Conservation (phyloP, 2,329 filamentous ascomycete species). For the Chrysoporthe puriensis region DNA sequence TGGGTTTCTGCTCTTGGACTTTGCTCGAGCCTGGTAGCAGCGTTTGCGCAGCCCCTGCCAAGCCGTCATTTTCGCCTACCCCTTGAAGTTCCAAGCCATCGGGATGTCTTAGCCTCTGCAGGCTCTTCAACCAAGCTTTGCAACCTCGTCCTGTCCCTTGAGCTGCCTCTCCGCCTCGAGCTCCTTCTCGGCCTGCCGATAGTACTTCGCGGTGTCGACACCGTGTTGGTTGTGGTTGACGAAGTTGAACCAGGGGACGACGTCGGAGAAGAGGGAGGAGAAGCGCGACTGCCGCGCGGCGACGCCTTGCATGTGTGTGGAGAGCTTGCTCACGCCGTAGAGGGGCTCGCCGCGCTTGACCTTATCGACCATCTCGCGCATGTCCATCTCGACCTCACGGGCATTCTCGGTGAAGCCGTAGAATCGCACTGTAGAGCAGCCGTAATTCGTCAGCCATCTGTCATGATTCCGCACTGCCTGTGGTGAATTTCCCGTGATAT, state of each 20-base stretch:
- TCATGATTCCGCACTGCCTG: neutral
- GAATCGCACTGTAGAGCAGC: constrained; percentile 72
- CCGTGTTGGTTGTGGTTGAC: constrained; percentile 96
- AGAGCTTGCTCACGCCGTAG: constrained; percentile 79
- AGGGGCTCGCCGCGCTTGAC: constrained; percentile 90
- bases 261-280: constrained; percentile 79
- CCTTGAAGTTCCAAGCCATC: neutral
- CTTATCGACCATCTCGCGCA: constrained; percentile 96
- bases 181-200: constrained; percentile 91
- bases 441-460: constrained; percentile 12
- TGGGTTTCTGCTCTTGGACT: neutral
- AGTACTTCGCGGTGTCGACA: constrained; percentile 98
- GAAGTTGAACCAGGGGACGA: constrained; percentile 97
- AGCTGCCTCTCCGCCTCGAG: constrained; percentile 72
- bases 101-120: neutral
- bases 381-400: constrained; percentile 92
- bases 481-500: neutral
- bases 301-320: constrained; percentile 90
- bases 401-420: constrained; percentile 94
- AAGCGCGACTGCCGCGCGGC: constrained; percentile 92
- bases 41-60: neutral
- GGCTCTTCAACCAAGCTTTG: constrained; percentile 20
- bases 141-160: constrained; percentile 23
- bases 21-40: neutral
- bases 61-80: neutral